These are phyloP conservation scores for Fusarium torreyae DNA, from an alignment of 2,329 filamentous ascomycete genomes.

Conservation along the genomic window DNA sequence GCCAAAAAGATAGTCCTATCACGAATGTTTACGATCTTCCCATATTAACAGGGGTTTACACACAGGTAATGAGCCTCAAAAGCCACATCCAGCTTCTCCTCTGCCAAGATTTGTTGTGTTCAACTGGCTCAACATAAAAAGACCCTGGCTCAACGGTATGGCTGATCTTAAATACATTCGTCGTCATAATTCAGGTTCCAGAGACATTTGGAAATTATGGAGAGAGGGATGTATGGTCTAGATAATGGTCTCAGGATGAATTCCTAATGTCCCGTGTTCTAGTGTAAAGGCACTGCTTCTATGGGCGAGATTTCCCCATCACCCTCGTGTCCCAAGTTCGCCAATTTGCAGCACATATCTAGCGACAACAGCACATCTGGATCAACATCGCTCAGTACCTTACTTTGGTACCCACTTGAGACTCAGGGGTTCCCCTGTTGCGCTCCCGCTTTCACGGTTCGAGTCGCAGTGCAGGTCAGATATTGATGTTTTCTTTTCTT, in stretches of 20 bases:
- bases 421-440: conserved; percentile 35
- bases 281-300: conserved; percentile 2
- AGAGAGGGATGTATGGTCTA: conserved; percentile 7
- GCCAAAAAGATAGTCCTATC: neutral
- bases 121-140: conserved; percentile 1
- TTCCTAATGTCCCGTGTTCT: conserved; percentile 3
- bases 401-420: conserved; percentile 24
- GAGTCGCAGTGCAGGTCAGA: conserved; percentile 41
- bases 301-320: conserved; percentile 9
- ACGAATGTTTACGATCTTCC: conserved; percentile 8
- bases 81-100: conserved; percentile 33
- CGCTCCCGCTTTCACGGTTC: conserved; percentile 36
- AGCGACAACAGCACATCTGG: neutral
- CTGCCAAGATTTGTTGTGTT: conserved; percentile 34
- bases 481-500: conserved; percentile 29
- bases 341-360: neutral
- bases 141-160: conserved; percentile 18
- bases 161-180: conserved; percentile 23
- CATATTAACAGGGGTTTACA: conserved; percentile 5
- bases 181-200: conserved; percentile 13
- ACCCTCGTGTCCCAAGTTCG: neutral
- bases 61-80: conserved; percentile 19
- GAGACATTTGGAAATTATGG: conserved; percentile 12
- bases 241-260: neutral
- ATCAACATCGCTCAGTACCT: conserved; percentile 17